Evolutionary conservation across 371 early-diverging fungal species (phyloP), one percentile per base, ranked within the genome.

Genomic region (Chytridium lagenaria): DNA sequence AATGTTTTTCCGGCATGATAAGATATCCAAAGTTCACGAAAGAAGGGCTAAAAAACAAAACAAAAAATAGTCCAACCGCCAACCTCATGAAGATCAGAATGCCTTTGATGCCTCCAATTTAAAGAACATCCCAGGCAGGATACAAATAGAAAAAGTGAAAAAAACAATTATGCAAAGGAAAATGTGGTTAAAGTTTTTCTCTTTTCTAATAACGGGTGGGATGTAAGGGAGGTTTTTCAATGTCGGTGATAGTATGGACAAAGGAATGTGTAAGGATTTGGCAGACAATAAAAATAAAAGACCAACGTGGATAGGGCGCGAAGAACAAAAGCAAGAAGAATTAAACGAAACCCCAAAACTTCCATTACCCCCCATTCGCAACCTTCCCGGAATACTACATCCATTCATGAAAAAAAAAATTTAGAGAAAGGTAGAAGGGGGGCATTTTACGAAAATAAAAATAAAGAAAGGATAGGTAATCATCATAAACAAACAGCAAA

Each of bases 221-320:
- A n/a, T n/a, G n/a, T n/a, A n/a, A n/a, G n/a, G n/a, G n/a, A n/a
- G n/a, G n/a, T n/a, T n/a, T n/a, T n/a, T n/a, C n/a, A n/a, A n/a
- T n/a, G n/a, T n/a, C n/a, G n/a, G n/a, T n/a, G n/a, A n/a, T n/a
- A n/a, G n/a, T n/a, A n/a, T n/a, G n/a, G n/a, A n/a, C n/a, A n/a
- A n/a, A n/a, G n/a, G n/a, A n/a, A n/a, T n/a, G n/a, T n/a, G n/a
- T n/a, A n/a, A n/a, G n/a, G n/a, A n/a, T n/a, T n/a, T n/a, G n/a
- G n/a, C n/a, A n/a, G n/a, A n/a, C n/a, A 44, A 44, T 12, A 52
- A 52, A 22, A 52, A 52, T n/a, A 26, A 52, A 52, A 52, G 55
- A 52, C 7, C 7, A 52, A 52, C n/a, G 26, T n/a, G 55, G 55
- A 44, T 7, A 19, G 19, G 44, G 19, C 19, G 44, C 7, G 19